Conservation (phyloP, 1,284 basidiomycete species). For the Neotropicomus parvogracilis region DNA sequence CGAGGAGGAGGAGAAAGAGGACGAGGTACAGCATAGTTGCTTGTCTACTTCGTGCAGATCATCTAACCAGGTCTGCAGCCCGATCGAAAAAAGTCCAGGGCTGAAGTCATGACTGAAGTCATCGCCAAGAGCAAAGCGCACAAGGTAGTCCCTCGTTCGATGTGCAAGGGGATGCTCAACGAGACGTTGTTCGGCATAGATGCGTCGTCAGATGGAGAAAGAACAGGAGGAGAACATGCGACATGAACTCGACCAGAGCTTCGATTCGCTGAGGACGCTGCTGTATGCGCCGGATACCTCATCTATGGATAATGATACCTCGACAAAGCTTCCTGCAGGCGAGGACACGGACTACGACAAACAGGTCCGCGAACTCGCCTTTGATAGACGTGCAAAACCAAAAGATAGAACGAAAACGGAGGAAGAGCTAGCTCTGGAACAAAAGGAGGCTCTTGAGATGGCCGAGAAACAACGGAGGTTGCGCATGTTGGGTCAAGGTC, state of each 20-base stretch:
- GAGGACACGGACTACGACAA: slow-evolving; percentile 74
- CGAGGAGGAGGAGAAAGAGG: slow-evolving; percentile 59
- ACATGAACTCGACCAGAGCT: slow-evolving; percentile 84
- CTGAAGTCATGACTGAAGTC: slow-evolving; percentile 97
- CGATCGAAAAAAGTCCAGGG: slow-evolving; percentile 83
- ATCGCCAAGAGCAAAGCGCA: slow-evolving; percentile 96
- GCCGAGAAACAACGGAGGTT: slow-evolving; percentile 78
- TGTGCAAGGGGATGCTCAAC: not conserved
- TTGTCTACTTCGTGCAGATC: not conserved
- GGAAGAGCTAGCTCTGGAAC: slow-evolving; percentile 87
- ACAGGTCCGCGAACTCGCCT: slow-evolving; percentile 88
- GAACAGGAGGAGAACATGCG: slow-evolving; percentile 86
- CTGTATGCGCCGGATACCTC: slow-evolving; percentile 61
- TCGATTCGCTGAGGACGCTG: slow-evolving; percentile 79
- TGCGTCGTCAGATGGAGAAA: slow-evolving; percentile 83
- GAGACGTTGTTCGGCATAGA: slow-evolving; percentile 40
- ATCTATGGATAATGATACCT: slow-evolving; percentile 37
- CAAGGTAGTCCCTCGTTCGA: slow-evolving; percentile 54
- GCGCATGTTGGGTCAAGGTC: slow-evolving; percentile 85
- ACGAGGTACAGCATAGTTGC: slow-evolving; percentile 38
- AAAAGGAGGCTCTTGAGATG: slow-evolving; percentile 82
- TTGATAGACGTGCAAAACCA: slow-evolving; percentile 90
- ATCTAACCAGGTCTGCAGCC: slow-evolving; percentile 46
- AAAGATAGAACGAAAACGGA: slow-evolving; percentile 97
- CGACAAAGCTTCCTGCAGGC: slow-evolving; percentile 12